Evolutionary conservation across 345 rosid genomes (phyloP), one percentile per base, ranked within the genome.

Genomic region (Populus deltoides): DNA sequence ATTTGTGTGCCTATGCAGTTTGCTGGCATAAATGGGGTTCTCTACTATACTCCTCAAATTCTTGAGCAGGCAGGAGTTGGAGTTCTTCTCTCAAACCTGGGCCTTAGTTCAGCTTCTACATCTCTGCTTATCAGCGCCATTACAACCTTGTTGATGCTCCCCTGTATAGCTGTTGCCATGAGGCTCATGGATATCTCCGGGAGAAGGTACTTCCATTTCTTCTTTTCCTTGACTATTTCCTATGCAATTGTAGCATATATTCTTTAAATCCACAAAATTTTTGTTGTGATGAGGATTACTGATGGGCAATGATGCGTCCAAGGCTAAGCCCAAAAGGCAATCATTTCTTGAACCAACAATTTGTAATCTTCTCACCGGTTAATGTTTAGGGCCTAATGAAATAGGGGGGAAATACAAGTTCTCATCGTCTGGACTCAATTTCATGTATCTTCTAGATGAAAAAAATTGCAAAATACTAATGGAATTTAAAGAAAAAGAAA

Each of bases 31-130:
- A 96, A 96, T 55, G 99, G 99, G 36, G 97, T 96, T 76, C 92
- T 96, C 41, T 96, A 92, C 87, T 96, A 96, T 88, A 92, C 97
- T 66, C 99, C 99, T 78, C 98, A 94, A 88, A 93, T 96, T 86
- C 93, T 96, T 20, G 93, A 94, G 89, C 94, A 91, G 80, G 97
- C 99, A 1, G 99, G 99, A 66, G 97, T 90, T 0, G 97, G 98
- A 22, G 79, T 89, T 87, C 95, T 92, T 81, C 92, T 94, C 75
- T 89, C 94, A 31, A 88, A 90, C 87, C 6, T 96, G 85, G 97
- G 91, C 77, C 79, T 96, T 65, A 87, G 91, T 78, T 82, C 94
- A 67, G 77, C 92, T 67, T 96, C 98, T 45, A 80, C 97, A 61
- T 91, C 97, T 27, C 86, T 96, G 78, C 93, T 96, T 36, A 88